Evolutionary conservation across 1,284 basidiomycete species (phyloP).

Genomic region (Hemileia vastatrix): DNA sequence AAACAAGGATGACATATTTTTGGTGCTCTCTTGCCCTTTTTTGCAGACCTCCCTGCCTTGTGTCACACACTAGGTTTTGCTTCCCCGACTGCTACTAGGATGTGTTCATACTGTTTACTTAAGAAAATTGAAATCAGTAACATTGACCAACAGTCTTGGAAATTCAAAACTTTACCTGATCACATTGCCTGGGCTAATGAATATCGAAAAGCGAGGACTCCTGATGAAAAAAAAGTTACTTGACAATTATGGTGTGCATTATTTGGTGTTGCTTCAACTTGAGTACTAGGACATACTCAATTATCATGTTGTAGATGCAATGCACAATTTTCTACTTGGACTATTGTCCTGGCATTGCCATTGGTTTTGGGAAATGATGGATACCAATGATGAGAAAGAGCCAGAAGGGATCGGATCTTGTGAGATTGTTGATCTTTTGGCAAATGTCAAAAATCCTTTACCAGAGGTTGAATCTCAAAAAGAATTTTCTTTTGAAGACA

Average conservation of each 20-base stretch:
- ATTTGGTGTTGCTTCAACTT: constrained; percentile 12
- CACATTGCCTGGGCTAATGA: not conserved
- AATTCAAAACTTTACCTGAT: not conserved
- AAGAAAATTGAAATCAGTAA: not conserved
- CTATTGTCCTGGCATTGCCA: constrained; percentile 6
- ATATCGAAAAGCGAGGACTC: not conserved
- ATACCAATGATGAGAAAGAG: not conserved
- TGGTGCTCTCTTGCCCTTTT: constrained; percentile 16
- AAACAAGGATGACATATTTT: not conserved
- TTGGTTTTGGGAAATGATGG: constrained; percentile 1
- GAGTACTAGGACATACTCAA: constrained; percentile 16
- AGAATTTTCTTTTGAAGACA: no score
- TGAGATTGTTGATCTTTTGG: not conserved
- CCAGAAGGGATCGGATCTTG: not conserved
- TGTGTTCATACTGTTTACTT: constrained; percentile 22
- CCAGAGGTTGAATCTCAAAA: no score
- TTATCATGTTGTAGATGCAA: constrained; percentile 5
- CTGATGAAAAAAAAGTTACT: not conserved
- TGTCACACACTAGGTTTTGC: constrained; percentile 14
- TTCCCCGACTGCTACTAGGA: not conserved
- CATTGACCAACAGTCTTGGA: not conserved
- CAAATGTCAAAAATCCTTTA: not conserved
- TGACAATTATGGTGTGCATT: not conserved
- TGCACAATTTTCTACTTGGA: constrained; percentile 11
- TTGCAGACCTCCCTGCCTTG: constrained; percentile 22